These are phyloP conservation scores for Leccinum uliginosum DNA, from an alignment of 768 basidiomycete genomes.

Conservation along the genomic window DNA sequence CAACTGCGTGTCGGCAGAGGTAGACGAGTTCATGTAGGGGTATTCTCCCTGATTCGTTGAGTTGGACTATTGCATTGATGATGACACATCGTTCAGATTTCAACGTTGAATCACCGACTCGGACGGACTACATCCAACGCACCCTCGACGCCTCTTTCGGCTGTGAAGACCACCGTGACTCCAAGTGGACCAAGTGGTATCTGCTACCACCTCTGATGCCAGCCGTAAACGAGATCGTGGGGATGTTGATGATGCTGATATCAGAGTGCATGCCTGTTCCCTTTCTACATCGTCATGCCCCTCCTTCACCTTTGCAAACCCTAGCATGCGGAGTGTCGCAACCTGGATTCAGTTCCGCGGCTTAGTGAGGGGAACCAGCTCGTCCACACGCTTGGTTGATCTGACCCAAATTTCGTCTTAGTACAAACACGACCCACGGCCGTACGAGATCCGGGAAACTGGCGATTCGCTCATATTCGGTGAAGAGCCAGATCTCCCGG, in stretches of 20 bases:
- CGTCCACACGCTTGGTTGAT: neutral
- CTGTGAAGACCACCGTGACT: slow-evolving; percentile 34
- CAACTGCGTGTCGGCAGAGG: no score
- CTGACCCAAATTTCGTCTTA: neutral
- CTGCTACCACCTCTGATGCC: slow-evolving; percentile 17
- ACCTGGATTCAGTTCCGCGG: slow-evolving; percentile 16
- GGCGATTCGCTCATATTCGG: slow-evolving; percentile 35
- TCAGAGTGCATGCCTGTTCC: slow-evolving; percentile 11
- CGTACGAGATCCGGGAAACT: slow-evolving; percentile 34
- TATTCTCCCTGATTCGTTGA: no score
- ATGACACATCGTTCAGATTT: no score
- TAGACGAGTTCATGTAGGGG: no score
- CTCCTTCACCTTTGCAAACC: neutral
- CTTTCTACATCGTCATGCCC: neutral
- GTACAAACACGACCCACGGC: slow-evolving; percentile 33
- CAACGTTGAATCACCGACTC: no score
- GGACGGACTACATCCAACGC: no score
- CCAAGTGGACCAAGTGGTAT: no score
- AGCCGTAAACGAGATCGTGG: slow-evolving; percentile 26
- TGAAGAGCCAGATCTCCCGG: slow-evolving; percentile 35
- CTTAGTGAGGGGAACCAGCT: slow-evolving; percentile 8
- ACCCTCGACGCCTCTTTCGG: slow-evolving; percentile 56
- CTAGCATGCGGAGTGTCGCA: slow-evolving; percentile 27
- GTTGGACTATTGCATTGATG: no score
- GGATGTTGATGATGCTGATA: slow-evolving; percentile 2